Evolutionary conservation across 768 basidiomycete species (phyloP), one percentile per base, ranked within the genome.

Genomic region (Leccinellum luteum): DNA sequence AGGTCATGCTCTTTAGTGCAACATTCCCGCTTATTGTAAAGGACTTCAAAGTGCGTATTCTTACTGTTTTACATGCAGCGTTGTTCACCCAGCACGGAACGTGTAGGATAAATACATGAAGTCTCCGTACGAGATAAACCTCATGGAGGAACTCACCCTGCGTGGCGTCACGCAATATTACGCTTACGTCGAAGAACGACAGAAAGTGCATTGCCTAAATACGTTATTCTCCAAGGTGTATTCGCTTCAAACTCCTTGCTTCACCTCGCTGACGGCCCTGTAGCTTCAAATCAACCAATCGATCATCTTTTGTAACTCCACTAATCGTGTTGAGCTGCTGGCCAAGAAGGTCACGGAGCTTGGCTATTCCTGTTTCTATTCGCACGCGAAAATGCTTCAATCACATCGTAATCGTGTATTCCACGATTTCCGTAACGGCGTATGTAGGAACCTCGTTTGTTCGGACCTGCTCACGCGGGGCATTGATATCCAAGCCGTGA

Each of bases 221-320:
- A 99, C 97, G 59, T 86, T 98, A 64, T 98, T 98, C 83, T 96
- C 94, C 67, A 98, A 98, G 83, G 94, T 94, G 49, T 23, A 52
- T 35, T 31, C 21, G 19, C 58, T 48, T 34, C 32, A 8, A 8
- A 17, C 30, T n/a, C 38, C 23, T 14, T 53, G 1, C 25, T 25
- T 45, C 35, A 48, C 51, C 21, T 56, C 52, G 49, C 58, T 60
- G 30, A 63, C 51, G 19, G 19, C 43, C 48, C 56, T 35, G 13
- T 71, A 98, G 93, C 85, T 99, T 51, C 96, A 98, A 95, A 99
- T 99, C 81, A 99, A 99, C 78, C 96, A 99, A 78, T 98, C 96
- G 58, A 98, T 99, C 77, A 99, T 99, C 72, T 99, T 99, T 78
- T 99, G 96, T 78, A 99, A 99, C 81, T 98, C 96, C 63, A 99